A percentile compares a stretch with the other conserved stretches of the same genome.
Conservation (phyloP, 345 rosid species). For the Noccaea bulbosa region DNA sequence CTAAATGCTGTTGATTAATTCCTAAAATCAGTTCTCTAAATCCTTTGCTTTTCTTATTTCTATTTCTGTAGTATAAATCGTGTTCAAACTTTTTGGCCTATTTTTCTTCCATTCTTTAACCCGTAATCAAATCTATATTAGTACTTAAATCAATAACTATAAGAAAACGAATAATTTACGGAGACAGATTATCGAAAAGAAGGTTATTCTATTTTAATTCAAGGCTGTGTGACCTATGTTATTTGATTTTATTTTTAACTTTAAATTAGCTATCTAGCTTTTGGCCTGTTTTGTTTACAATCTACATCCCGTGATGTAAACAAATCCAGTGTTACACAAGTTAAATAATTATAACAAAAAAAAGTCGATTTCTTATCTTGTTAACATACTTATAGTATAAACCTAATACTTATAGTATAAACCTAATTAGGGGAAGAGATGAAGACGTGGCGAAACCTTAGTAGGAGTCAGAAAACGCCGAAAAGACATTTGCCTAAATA, state of each 20-base stretch:
- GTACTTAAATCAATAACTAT: neutral
- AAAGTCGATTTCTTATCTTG: neutral
- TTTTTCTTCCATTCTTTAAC: conserved; percentile 11
- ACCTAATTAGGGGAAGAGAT: conserved; percentile 4
- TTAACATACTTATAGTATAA: too few species aligned
- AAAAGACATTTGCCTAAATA: conserved; percentile 37
- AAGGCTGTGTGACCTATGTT: too few species aligned
- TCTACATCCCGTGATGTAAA: conserved; percentile 23
- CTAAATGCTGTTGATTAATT: neutral
- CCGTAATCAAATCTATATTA: conserved; percentile 12
- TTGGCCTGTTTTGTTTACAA: conserved; percentile 16
- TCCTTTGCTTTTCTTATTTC: conserved; percentile 2
- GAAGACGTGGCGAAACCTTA: conserved; percentile 39
- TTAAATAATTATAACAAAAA: neutral
- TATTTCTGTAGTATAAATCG: neutral
- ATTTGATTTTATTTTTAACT: too few species aligned
- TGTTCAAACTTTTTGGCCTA: conserved; percentile 5
- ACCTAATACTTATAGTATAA: neutral
- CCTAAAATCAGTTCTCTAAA: neutral
- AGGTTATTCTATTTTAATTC: too few species aligned
- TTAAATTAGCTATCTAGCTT: neutral
- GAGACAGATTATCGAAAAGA: neutral
- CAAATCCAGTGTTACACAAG: conserved; percentile 28
- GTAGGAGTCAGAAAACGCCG: conserved; percentile 32
- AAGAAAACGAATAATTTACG: neutral